Base-by-base conservation (phyloP, 129 eudicot species). In the Heracleum sosnowskyi region DNA sequence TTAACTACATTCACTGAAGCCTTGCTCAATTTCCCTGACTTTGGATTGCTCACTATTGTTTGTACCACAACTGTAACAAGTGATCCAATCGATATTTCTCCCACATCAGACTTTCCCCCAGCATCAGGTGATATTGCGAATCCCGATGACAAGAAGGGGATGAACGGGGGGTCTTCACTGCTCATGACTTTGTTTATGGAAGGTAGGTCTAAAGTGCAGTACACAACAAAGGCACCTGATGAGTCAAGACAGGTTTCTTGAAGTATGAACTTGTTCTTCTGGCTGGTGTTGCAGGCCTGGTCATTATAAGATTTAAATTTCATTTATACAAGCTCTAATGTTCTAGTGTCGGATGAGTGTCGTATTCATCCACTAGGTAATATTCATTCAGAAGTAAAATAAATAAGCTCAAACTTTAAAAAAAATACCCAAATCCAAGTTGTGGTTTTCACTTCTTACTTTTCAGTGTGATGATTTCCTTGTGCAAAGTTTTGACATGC, bases 201-300 rank as follows among this genome's bases (percentile, higher is more conserved):
- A 0, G 87, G 82, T 44, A 87, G 75, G 74, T 88, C 98, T 16
- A 93, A 83, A 0, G 98, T 93, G 41, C 90, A 87, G 87, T 90
- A 93, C 2, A 85, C 89, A 28, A 93, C 84, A 11, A 93, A 78
- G 11, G 94, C 82, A 12, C 89, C 91, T 4, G 90, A 86, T 75
- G 91, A 84, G 57, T 90, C 96, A 47, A 86, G 87, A 81, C 91
- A 86, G 81, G 94, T 93, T 62, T 93, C 98, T 79, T 93, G 98
- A 24, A 93, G 89, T 46, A 93, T 87, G 79, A 90, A 75, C 89
- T 84, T 87, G 86, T 89, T 86, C 86, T 86, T 89, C 71, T 90
- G 96, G 86, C 87, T 86, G 0, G 89, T 82, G 73, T 87, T 83
- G 78, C 49, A 83, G 37, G 96, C 93, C 96, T 92, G 84, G 33